Base-by-base conservation (phyloP, 371 early-diverging fungal species). In the Apophysomyces elegans region DNA sequence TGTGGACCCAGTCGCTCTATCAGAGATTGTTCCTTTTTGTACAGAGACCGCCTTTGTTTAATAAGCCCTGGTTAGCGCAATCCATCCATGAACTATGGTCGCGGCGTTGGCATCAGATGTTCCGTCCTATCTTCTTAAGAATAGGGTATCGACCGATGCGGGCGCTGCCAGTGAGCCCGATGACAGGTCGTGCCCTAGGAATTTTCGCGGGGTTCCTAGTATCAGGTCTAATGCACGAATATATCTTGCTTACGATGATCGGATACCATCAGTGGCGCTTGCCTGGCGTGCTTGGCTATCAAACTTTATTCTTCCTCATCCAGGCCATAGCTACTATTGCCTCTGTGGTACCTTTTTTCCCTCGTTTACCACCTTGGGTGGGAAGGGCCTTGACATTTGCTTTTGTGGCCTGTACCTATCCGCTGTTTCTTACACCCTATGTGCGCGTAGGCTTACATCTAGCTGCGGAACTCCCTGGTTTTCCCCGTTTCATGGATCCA, bases 151-250 rank as follows among this genome's bases (percentile, higher is more conserved):
- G 47, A 1, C 78, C 78, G 5, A 39, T 68, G 13, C 64, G 71
- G 4, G 36, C 60, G 0, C 59, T 70, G 16, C 72, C 74, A 59
- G 16, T 11, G 4, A 18, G 18, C 21, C 54, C 54, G 21, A 46
- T 58, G 5, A 4, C 61, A 4, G 75, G 78, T 1, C 68, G 69
- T 12, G 57, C 65, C 18, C 38, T 64, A 7, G 75, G 69, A 12
- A 64, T 69, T 0, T 32, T 78, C 50, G 71, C 67, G 7, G 78
- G 73, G 1, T 78, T 78, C 62, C 13, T 45, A 21, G 45, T 71
- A 12, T 78, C 78, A 0, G 78, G 78, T 7, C 43, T 73, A 18
- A 73, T 78, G 75, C 78, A 78, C 60, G 78, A 78, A 18, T 78
- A 78, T 46, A 71, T 78, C 62, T 37, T 78, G 13, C 18, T 73